A percentile compares a stretch with the other conserved stretches of the same genome.
These are phyloP conservation scores for Dendrostoma leiphaemia DNA, from an alignment of 2,329 filamentous ascomycete species.

Conservation along the genomic window DNA sequence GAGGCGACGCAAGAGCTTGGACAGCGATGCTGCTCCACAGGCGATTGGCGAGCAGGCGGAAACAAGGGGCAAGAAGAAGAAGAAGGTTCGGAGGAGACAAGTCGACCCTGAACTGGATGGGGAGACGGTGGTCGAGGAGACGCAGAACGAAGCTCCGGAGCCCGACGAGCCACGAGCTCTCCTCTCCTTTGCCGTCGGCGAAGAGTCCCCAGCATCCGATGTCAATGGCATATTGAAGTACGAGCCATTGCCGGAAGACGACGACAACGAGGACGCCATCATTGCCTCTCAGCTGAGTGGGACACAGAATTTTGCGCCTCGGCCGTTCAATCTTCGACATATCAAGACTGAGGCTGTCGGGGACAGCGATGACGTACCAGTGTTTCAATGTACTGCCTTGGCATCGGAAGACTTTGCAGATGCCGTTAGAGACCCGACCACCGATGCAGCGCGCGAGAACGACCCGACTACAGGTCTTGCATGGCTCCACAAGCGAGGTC, in stretches of 20 bases:
- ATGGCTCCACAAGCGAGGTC: slow-evolving; percentile 12
- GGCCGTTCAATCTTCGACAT: neutral
- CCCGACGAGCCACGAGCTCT: neutral
- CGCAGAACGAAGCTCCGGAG: neutral
- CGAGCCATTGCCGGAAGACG: neutral
- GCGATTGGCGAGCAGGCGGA: neutral
- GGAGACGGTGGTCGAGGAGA: neutral
- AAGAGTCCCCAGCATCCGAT: slow-evolving; percentile 8
- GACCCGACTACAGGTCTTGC: neutral
- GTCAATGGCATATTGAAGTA: neutral
- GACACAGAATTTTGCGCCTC: neutral
- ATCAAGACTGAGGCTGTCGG: neutral
- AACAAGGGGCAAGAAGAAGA: slow-evolving; percentile 3
- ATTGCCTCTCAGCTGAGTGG: neutral
- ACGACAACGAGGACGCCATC: neutral
- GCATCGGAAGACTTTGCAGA: neutral
- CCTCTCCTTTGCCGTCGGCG: neutral
- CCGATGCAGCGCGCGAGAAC: neutral
- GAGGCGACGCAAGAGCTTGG: neutral
- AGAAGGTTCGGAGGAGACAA: neutral
- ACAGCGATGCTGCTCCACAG: neutral
- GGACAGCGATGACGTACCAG: neutral
- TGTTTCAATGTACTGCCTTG: neutral
- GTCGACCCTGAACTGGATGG: neutral
- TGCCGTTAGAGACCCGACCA: neutral